These are phyloP conservation scores for Acacia concinna DNA, from an alignment of 331 rosid genomes.

Conservation along the genomic window DNA sequence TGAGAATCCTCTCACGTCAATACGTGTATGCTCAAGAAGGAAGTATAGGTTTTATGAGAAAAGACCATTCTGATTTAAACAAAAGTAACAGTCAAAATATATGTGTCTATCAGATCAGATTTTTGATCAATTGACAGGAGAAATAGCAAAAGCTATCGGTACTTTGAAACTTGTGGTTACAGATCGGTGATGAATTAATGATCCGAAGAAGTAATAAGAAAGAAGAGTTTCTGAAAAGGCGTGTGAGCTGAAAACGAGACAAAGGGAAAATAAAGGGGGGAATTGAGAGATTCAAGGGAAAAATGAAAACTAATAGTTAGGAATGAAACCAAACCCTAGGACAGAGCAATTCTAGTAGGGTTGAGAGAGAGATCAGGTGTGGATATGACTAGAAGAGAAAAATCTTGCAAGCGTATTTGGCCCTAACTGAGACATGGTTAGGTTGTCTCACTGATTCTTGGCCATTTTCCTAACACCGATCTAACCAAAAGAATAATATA, in stretches of 20 bases:
- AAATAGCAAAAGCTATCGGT: neutral
- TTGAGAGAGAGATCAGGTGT: neutral
- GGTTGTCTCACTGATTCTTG: neutral
- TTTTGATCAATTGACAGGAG: neutral
- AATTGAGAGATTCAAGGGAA: neutral
- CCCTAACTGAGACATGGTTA: neutral
- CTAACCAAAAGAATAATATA: neutral
- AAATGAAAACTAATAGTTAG: neutral
- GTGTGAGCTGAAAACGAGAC: neutral
- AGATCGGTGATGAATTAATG: neutral
- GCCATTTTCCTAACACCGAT: neutral
- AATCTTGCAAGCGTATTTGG: neutral
- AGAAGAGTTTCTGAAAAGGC: neutral
- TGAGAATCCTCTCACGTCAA: neutral
- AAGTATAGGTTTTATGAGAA: neutral
- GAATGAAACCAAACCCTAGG: constrained; percentile 14
- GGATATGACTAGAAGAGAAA: neutral
- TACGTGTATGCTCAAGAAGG: neutral
- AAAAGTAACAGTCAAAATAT: neutral
- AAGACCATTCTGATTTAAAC: constrained; percentile 19
- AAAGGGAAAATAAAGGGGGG: neutral
- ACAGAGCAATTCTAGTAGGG: neutral
- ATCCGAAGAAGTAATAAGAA: neutral
- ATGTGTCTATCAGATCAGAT: neutral
- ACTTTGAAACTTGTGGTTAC: neutral